Evolutionary conservation across 768 basidiomycete genomes (phyloP), one percentile per base, ranked within the genome.

Genomic region (Rhodosporidiobolus odoratus): DNA sequence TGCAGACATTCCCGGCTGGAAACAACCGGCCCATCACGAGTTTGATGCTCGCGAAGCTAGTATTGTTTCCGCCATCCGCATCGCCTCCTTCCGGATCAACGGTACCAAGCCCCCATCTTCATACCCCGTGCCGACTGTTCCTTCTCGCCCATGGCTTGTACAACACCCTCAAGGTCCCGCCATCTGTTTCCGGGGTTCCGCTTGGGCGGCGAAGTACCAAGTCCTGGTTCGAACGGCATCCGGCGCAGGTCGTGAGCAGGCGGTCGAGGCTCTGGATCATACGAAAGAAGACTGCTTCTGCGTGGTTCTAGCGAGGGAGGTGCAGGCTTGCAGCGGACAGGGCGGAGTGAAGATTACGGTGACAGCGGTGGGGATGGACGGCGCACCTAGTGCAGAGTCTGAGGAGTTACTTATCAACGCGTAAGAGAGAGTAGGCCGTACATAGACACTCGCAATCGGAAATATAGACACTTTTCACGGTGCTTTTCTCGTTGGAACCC

Each of bases 1-100:
- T 16, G n/a, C 72, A 74, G 73, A 75, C 64, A 52, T 69, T 30
- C 73, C 73, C 21, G 73, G 73, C 40, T 71, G 62, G 66, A 62
- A 65, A 27, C 23, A 65, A 10, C 30, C 60, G 0, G n/a, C 12
- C 8, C 73, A 75, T 57, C 25, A n/a, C 52, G 73, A 75, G 27
- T 75, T 71, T n/a, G 73, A 75, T 61, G 25, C 56, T 2, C 66
- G 67, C 35, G 69, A 71, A 27, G 37, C 47, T 10, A 21, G 59
- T 37, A 75, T 75, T 61, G 60, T 75, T 32, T 23, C 60, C 4
- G 41, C 63, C 34, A 71, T 75, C 52, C 73, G 73, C 25, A 30
- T 41, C 35, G 73, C 73, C 1, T 65, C 66, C 0, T 75, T 65
- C 73, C 58, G 58, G 50, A 66, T 71, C 69, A 69, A 68, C 50